Conservation (phyloP, 2,329 filamentous ascomycete genomes). For the Akanthomyces lecanii region DNA sequence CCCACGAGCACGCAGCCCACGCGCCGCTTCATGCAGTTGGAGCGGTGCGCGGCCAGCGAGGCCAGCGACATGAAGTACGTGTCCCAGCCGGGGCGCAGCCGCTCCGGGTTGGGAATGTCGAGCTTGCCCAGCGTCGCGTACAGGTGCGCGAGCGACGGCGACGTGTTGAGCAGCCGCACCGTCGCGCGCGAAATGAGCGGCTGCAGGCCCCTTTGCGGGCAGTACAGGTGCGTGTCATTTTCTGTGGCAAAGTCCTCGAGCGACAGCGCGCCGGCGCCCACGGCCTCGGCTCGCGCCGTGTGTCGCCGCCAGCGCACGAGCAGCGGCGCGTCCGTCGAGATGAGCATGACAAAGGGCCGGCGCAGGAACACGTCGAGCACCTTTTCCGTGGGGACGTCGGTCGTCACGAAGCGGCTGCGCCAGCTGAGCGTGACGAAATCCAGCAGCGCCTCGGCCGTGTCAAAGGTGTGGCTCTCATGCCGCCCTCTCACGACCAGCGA, state of each 20-base stretch:
- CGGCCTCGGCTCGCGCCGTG: slow-evolving; percentile 35
- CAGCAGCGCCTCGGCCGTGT: slow-evolving; percentile 63
- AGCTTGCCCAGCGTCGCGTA: slow-evolving; percentile 68
- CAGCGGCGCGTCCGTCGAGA: slow-evolving; percentile 88
- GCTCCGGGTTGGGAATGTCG: slow-evolving; percentile 71
- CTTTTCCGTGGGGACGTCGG: slow-evolving; percentile 69
- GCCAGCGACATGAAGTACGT: slow-evolving; percentile 98
- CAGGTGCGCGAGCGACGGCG: slow-evolving; percentile 65
- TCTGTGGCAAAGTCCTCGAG: slow-evolving; percentile 54
- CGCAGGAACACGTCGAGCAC: slow-evolving; percentile 71
- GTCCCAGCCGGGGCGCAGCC: slow-evolving; percentile 89
- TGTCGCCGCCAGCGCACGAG: slow-evolving; percentile 79
- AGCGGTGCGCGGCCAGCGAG: slow-evolving; percentile 80
- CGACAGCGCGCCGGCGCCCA: slow-evolving; percentile 27
- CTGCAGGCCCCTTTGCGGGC: slow-evolving; percentile 58
- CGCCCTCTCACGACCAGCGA: slow-evolving; percentile 14
- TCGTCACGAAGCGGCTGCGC: slow-evolving; percentile 80
- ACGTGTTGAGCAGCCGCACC: slow-evolving; percentile 82
- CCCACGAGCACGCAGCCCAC: slow-evolving; percentile 90
- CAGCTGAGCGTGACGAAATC: slow-evolving; percentile 83
- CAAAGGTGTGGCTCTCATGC: slow-evolving; percentile 44
- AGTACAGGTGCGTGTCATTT: slow-evolving; percentile 75
- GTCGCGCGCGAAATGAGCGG: slow-evolving; percentile 77
- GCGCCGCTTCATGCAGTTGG: slow-evolving; percentile 97
- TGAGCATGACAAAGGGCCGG: slow-evolving; percentile 86